These are phyloP conservation scores for Rhizopogon roseolus DNA, from an alignment of 768 basidiomycete species.

Conservation along the genomic window DNA sequence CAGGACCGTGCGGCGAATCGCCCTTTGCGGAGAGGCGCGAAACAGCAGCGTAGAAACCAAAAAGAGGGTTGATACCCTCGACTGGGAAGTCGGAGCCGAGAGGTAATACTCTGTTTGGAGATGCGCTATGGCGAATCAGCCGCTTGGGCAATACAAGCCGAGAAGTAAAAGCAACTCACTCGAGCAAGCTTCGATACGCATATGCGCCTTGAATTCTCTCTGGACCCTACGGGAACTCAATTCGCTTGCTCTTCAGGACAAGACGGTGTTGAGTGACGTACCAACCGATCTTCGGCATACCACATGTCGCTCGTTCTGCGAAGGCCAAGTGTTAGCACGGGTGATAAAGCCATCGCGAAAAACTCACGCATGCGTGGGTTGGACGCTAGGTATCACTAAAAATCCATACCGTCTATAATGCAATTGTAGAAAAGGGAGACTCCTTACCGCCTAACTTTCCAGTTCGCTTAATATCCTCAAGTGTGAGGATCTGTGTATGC, in stretches of 20 bases:
- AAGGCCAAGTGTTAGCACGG: not conserved
- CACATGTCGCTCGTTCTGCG: constrained; percentile 83
- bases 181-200: constrained; percentile 76
- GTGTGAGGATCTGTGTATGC: constrained; percentile 86
- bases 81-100: constrained; percentile 95
- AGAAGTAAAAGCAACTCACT: constrained; percentile 37
- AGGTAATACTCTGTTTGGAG: constrained; percentile 54
- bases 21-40: constrained; percentile 67
- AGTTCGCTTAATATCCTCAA: constrained; percentile 62
- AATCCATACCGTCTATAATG: not conserved
- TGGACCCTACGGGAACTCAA: constrained; percentile 48
- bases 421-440: not conserved
- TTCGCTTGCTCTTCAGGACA: not conserved
- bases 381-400: constrained; percentile 84
- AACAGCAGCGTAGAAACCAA: constrained; percentile 88
- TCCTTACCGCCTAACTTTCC: constrained; percentile 68
- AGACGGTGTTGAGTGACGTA: constrained; percentile 20
- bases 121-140: constrained; percentile 33
- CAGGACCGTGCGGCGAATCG: constrained; percentile 73
- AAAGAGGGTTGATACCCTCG: constrained; percentile 83
- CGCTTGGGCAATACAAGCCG: not conserved
- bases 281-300: constrained; percentile 83
- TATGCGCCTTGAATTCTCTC: constrained; percentile 86
- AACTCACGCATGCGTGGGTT: constrained; percentile 85
- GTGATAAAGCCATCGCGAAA: not conserved